phyloP scores from a whole-genome alignment of 495 filamentous ascomycete species.

The Aspergillus avenaceus region DNA sequence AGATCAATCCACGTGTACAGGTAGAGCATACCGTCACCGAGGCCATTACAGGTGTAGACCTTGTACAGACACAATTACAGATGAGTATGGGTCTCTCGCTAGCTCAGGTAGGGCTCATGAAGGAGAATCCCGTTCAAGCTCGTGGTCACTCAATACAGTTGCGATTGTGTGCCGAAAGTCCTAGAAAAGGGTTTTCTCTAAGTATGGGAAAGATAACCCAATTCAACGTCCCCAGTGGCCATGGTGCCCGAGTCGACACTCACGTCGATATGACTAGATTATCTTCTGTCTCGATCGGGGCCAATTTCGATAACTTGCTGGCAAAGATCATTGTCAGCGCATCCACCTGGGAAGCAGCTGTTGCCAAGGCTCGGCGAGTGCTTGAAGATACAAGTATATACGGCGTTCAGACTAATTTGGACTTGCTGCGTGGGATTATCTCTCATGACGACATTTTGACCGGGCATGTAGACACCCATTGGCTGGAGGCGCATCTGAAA shows the following conservation, averaged over 20 bases:
- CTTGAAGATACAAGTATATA: constrained; percentile 48
- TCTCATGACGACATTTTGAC: constrained; percentile 41
- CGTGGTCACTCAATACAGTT: constrained; percentile 50
- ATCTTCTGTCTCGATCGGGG: constrained; percentile 37
- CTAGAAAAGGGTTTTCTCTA: constrained; percentile 46
- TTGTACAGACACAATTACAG: constrained; percentile 51
- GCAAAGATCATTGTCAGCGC: constrained; percentile 61
- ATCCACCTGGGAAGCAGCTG: constrained; percentile 43
- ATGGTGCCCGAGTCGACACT: constrained; percentile 55
- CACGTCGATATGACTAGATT: constrained; percentile 36
- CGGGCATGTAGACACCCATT: constrained; percentile 50
- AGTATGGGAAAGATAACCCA: constrained; percentile 55
- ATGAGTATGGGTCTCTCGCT: constrained; percentile 50
- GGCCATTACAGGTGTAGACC: constrained; percentile 50
- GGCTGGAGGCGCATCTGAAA: constrained; percentile 49
- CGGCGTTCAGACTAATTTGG: constrained; percentile 54
- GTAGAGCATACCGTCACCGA: constrained; percentile 55
- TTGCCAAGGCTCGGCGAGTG: constrained; percentile 50
- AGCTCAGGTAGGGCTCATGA: constrained; percentile 33
- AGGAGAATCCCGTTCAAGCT: constrained; percentile 25
- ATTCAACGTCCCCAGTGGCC: constrained; percentile 49
- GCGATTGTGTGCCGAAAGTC: constrained; percentile 54
- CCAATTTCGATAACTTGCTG: constrained; percentile 57
- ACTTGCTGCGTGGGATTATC: constrained; percentile 50
- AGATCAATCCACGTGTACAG: constrained; percentile 61